A percentile compares a stretch with the other conserved stretches of the same genome.
Conservation (phyloP, 2,329 filamentous ascomycete genomes). For the Aspergillus chevalieri region DNA sequence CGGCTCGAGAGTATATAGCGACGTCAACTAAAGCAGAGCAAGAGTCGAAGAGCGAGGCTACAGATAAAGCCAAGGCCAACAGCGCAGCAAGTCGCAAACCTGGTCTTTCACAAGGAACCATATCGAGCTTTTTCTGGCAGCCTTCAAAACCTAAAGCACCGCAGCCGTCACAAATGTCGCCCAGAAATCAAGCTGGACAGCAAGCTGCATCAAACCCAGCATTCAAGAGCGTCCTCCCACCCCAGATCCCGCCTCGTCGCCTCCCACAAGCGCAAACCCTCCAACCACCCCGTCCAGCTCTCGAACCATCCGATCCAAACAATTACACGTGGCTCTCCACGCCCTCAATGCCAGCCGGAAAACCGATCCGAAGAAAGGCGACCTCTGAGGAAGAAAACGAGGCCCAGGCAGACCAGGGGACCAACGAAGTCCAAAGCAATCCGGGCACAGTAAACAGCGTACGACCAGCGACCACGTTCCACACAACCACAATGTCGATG, state of each 20-base stretch:
- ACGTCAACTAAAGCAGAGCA: constrained; percentile 17
- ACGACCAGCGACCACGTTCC: constrained; percentile 30
- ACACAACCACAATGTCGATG: constrained; percentile 37
- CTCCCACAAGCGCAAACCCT: constrained; percentile 24
- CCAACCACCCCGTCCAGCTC: constrained; percentile 25
- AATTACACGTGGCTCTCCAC: constrained; percentile 32
- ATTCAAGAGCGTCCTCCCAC: constrained; percentile 13
- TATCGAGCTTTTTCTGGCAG: constrained; percentile 47
- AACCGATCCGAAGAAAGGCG: constrained; percentile 12
- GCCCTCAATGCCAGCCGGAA: constrained; percentile 17
- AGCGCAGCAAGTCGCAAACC: constrained; percentile 28
- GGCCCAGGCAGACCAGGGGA: constrained; percentile 12
- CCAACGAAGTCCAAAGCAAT: constrained; percentile 20
- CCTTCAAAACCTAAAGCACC: constrained; percentile 14
- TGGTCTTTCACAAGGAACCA: constrained; percentile 45
- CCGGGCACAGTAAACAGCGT: constrained; percentile 13
- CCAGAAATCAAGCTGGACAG: background rate
- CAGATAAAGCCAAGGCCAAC: constrained; percentile 23
- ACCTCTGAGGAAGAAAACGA: constrained; percentile 3
- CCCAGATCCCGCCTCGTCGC: constrained; percentile 22
- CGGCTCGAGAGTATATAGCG: constrained; percentile 51
- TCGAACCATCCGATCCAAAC: constrained; percentile 25
- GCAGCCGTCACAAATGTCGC: constrained; percentile 4
- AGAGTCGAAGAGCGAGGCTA: constrained; percentile 5
- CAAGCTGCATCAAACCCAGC: constrained; percentile 5